Evolutionary conservation across 495 filamentous ascomycete species (phyloP).

Genomic region (Geoglossum glabrum): DNA sequence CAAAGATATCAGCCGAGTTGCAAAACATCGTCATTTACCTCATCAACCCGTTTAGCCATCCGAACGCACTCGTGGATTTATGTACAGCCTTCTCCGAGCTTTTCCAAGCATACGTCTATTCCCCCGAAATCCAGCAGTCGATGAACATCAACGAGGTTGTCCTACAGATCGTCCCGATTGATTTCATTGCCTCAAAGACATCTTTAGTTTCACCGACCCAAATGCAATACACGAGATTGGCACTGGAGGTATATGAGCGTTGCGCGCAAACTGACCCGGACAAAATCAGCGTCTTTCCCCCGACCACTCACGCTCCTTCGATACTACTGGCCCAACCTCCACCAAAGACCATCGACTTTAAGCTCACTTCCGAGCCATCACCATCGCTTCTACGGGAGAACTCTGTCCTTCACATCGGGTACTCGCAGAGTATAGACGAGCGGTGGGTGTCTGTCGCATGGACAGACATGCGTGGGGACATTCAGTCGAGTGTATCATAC

Average conservation of each 20-base stretch:
- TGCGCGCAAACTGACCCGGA: constrained; percentile 37
- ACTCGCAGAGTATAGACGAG: constrained; percentile 59
- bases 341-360: constrained; percentile 62
- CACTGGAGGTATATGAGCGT: constrained; percentile 73
- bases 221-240: constrained; percentile 44
- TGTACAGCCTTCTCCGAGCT: constrained; percentile 62
- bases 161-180: constrained; percentile 62
- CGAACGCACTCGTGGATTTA: constrained; percentile 47
- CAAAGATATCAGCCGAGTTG: constrained; percentile 23
- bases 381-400: constrained; percentile 66
- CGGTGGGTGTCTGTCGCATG: constrained; percentile 84
- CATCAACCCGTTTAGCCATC: constrained; percentile 49
- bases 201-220: constrained; percentile 47
- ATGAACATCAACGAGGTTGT: constrained; percentile 43
- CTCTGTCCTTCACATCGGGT: constrained; percentile 68
- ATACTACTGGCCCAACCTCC: constrained; percentile 54
- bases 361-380: constrained; percentile 41
- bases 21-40: constrained; percentile 72
- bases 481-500: constrained; percentile 63
- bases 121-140: constrained; percentile 28
- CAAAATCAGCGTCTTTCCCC: constrained; percentile 28
- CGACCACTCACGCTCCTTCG: constrained; percentile 23
- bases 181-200: constrained; percentile 44
- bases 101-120: constrained; percentile 43
- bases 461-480: constrained; percentile 63